These are phyloP conservation scores for Lagenaria siceraria DNA, from an alignment of 306 rosid species.

Conservation along the genomic window DNA sequence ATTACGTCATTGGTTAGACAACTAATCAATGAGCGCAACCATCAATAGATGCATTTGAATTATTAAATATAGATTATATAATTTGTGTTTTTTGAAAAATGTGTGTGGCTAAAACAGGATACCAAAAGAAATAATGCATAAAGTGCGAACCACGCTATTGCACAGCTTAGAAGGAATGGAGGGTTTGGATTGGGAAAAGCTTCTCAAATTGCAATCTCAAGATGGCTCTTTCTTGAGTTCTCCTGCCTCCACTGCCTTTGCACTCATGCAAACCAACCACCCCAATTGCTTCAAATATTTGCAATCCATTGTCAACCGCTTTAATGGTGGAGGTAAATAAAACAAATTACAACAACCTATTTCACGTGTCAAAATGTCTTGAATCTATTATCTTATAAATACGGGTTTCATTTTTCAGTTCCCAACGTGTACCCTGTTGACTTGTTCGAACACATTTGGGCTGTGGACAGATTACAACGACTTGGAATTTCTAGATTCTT, in stretches of 20 bases:
- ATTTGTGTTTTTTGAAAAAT: too few species aligned
- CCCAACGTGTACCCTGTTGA: constrained; percentile 86
- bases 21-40: too few species aligned
- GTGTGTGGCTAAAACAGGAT: constrained; percentile 42
- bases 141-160: constrained; percentile 71
- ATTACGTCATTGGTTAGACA: too few species aligned
- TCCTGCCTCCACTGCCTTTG: constrained; percentile 93
- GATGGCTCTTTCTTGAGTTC: constrained; percentile 91
- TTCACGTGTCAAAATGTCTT: too few species aligned
- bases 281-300: constrained; percentile 53
- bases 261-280: constrained; percentile 63
- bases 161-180: constrained; percentile 96
- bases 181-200: constrained; percentile 65
- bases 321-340: constrained; percentile 79
- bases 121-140: constrained; percentile 80
- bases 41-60: too few species aligned
- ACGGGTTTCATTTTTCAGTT: constrained; percentile 16
- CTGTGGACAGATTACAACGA: constrained; percentile 67
- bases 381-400: too few species aligned
- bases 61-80: too few species aligned
- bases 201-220: constrained; percentile 66
- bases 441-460: constrained; percentile 79
- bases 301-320: constrained; percentile 31
- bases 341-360: too few species aligned
- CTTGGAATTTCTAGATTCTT: constrained; percentile 68